Base-by-base conservation (phyloP, 2,329 filamentous ascomycete species). In the Leptographium wingfieldii region DNA sequence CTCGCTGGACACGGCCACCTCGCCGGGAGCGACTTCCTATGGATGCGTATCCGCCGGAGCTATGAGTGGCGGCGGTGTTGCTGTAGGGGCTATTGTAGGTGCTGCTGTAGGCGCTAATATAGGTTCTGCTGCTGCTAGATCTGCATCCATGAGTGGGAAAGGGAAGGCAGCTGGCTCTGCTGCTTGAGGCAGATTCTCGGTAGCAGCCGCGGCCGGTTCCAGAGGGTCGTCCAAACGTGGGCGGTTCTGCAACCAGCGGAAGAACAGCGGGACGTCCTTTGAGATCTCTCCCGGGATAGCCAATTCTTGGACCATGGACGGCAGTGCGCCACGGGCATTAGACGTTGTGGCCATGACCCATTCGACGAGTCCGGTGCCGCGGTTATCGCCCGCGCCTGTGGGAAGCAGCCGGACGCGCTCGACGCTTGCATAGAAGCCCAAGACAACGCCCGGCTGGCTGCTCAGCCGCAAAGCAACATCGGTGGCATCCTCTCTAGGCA, bases 331-430 rank as follows among this genome's bases (percentile, higher is more conserved):
- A 59, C 78, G 77, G 0, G 88, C 88, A 69, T 92, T 81, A 61
- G 84, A 87, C 12, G 84, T 80, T 11, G 88, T 92, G 10, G 83
- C 86, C 86, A 92, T 92, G 61, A 86, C 75, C 88, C 88, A 94
- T 70, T 87, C 84, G 55, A 88, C 72, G n/a, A 66, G 68, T 5
- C 60, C 65, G 6, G 59, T 61, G 4, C 38, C 55, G 2, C 58
- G 57, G 16, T 40, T 64, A 71, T 68, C 27, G 61, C 63, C 4
- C 14, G 3, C 31, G 22, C 31, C 31, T 14, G 11, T 29, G 22
- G 70, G 70, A 4, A 78, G 62, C 66, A 77, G 73, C 60, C 77
- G 72, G 40, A 87, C 72, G 54, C 81, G 73, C 73, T 91, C 87
- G 1, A 90, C 75, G 63, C 82, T 85, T 33, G 77, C 80, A 66